Conservation (phyloP, 1,284 basidiomycete species). For the Ceratobasidium papillatum region DNA sequence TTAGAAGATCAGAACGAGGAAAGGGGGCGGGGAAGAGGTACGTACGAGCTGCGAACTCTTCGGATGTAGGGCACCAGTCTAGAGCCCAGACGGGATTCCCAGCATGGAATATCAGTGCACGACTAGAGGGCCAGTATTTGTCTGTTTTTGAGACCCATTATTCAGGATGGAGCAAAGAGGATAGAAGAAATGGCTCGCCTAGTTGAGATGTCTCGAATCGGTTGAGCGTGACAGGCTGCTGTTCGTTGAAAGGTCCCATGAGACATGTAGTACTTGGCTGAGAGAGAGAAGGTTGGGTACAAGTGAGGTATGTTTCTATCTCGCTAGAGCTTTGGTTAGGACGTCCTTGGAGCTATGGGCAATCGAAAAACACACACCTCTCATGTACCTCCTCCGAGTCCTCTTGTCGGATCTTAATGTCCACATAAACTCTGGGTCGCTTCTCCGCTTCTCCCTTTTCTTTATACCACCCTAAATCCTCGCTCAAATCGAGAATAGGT, state of each 20-base stretch:
- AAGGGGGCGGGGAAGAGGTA: slow-evolving; percentile 18
- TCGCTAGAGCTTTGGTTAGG: slow-evolving; percentile 56
- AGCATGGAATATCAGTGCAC: slow-evolving; percentile 76
- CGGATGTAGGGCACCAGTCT: slow-evolving; percentile 88
- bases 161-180: neutral
- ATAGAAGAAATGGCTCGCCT: slow-evolving; percentile 57
- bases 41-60: slow-evolving; percentile 65
- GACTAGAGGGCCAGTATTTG: slow-evolving; percentile 46
- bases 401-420: slow-evolving; percentile 54
- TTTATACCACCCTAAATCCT: slow-evolving; percentile 80
- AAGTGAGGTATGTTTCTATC: slow-evolving; percentile 66
- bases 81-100: slow-evolving; percentile 87
- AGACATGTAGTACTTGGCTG: slow-evolving; percentile 63
- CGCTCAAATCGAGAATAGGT: slow-evolving; percentile 73
- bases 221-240: slow-evolving; percentile 59
- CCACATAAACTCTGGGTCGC: slow-evolving; percentile 66
- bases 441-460: slow-evolving; percentile 69
- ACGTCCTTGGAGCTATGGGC: neutral
- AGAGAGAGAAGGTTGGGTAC: slow-evolving; percentile 57
- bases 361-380: slow-evolving; percentile 57
- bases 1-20: neutral
- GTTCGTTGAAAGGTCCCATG: slow-evolving; percentile 67
- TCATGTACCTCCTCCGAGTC: slow-evolving; percentile 59
- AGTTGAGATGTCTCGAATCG: slow-evolving; percentile 66
- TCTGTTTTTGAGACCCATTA: slow-evolving; percentile 48